Evolutionary conservation across 306 rosid species (phyloP), one percentile per base, ranked within the genome.

Genomic region (Corylus americana): DNA sequence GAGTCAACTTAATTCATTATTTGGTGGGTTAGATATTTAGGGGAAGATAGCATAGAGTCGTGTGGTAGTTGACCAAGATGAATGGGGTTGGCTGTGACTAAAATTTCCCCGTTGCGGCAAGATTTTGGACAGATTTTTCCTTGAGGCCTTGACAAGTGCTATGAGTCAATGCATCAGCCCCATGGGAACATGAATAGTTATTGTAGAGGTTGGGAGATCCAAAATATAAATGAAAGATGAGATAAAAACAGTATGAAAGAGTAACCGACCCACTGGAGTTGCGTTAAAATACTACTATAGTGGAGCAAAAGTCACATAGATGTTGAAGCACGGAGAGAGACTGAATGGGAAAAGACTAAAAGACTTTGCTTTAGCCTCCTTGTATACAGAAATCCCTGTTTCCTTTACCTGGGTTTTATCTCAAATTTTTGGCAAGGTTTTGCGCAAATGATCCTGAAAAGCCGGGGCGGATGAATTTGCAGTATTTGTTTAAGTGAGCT

Each of bases 21-120:
- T 68, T 13, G 51, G 51, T 18, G 72, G 71, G 29, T n/a, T 10
- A 67, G 51, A 39, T 59, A 1, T 39, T 67, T 44, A 17, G 22
- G 51, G 51, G 72, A 42, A 68, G 51, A 42, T 20, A 4, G 72
- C 8, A 18, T 8, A 2, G 27, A 22, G 66, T 59, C 31, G 16
- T 18, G 53, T 1, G 18, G 62, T 64, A 58, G 49, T 54, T 44
- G 74, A 74, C 74, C 77, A 29, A 69, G 55, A 70, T 48, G 73
- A 42, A n/a, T 57, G 55, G 62, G n/a, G 16, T 16, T 7, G 70
- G 27, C 20, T 11, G 11, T 31, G 71, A 59, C 77, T 66, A 48
- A 55, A 37, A 72, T 79, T 39, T 58, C 7, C 55, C 51, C 20
- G 10, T 22, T 42, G 10, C 20, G 45, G 64, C 80, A 58, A 31